phyloP scores from a whole-genome alignment of 2,329 filamentous ascomycete genomes.

The Mariannaea sp. region DNA sequence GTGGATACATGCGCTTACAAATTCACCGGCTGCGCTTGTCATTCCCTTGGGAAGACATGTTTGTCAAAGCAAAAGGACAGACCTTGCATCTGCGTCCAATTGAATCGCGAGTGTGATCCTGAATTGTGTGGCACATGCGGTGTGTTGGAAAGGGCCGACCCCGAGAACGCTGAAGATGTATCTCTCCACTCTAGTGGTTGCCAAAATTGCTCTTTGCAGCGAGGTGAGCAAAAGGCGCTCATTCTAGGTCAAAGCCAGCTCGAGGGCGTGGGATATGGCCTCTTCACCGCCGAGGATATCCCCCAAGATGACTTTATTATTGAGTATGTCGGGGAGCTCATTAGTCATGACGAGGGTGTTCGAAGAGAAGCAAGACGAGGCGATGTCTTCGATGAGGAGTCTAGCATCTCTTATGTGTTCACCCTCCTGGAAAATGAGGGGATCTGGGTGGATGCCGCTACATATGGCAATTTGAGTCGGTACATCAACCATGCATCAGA shows the following conservation, averaged over 20 bases:
- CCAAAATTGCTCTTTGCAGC: slow-evolving; percentile 74
- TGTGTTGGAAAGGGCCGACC: slow-evolving; percentile 69
- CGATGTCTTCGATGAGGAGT: slow-evolving; percentile 63
- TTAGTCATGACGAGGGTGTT: slow-evolving; percentile 71
- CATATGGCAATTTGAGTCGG: slow-evolving; percentile 78
- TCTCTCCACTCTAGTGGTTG: slow-evolving; percentile 63
- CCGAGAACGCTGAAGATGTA: slow-evolving; percentile 66
- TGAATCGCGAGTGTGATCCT: slow-evolving; percentile 81
- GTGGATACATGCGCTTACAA: slow-evolving; percentile 63
- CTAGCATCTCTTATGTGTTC: slow-evolving; percentile 68
- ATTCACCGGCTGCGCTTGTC: slow-evolving; percentile 70
- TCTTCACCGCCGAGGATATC: slow-evolving; percentile 73
- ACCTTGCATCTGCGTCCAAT: slow-evolving; percentile 71
- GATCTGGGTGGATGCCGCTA: slow-evolving; percentile 74
- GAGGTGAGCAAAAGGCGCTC: slow-evolving; percentile 67
- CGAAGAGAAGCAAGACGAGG: slow-evolving; percentile 66
- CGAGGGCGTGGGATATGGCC: slow-evolving; percentile 71
- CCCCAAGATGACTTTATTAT: slow-evolving; percentile 73
- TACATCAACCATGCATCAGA: slow-evolving; percentile 80
- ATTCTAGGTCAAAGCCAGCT: slow-evolving; percentile 73
- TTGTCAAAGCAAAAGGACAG: slow-evolving; percentile 58
- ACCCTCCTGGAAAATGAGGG: slow-evolving; percentile 64
- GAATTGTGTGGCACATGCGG: slow-evolving; percentile 75
- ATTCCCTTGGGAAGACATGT: slow-evolving; percentile 63
- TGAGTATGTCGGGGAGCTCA: slow-evolving; percentile 80